These are phyloP conservation scores for Populus nigra DNA, from an alignment of 345 rosid species.

Conservation along the genomic window DNA sequence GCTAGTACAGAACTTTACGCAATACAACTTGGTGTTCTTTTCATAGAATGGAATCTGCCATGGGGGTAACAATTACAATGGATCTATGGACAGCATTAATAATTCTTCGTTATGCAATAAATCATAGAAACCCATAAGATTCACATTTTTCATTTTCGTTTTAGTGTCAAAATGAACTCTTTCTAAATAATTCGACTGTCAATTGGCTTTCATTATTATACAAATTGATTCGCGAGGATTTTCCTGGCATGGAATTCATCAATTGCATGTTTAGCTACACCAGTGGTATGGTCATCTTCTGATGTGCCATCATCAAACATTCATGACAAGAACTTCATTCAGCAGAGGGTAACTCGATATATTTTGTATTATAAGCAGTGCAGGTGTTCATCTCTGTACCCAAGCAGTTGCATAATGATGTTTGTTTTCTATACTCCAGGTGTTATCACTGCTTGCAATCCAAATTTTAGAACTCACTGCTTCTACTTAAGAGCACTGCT, in stretches of 20 bases:
- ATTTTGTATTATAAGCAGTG: background rate
- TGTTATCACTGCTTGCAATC: conserved; percentile 50
- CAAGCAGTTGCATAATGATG: conserved; percentile 3
- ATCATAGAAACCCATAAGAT: background rate
- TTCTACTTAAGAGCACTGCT: conserved; percentile 49
- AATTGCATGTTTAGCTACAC: background rate
- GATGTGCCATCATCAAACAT: background rate
- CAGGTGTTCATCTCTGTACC: background rate
- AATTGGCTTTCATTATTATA: background rate
- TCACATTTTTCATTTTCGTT: background rate
- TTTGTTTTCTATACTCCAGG: conserved; percentile 40
- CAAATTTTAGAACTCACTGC: conserved; percentile 58
- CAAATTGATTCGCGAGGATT: background rate
- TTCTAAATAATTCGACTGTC: background rate
- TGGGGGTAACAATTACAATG: background rate
- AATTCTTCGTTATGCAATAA: background rate
- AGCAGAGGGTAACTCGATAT: background rate
- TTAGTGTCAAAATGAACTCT: background rate
- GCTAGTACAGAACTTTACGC: background rate
- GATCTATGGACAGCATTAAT: background rate
- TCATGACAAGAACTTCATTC: background rate
- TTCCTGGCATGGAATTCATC: background rate
- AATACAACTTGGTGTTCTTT: background rate
- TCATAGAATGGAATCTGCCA: background rate
- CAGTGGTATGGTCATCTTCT: background rate